Evolutionary conservation across 148 eudicot genomes (phyloP), one percentile per base, ranked within the genome.

Genomic region (Rhododendron vialii): DNA sequence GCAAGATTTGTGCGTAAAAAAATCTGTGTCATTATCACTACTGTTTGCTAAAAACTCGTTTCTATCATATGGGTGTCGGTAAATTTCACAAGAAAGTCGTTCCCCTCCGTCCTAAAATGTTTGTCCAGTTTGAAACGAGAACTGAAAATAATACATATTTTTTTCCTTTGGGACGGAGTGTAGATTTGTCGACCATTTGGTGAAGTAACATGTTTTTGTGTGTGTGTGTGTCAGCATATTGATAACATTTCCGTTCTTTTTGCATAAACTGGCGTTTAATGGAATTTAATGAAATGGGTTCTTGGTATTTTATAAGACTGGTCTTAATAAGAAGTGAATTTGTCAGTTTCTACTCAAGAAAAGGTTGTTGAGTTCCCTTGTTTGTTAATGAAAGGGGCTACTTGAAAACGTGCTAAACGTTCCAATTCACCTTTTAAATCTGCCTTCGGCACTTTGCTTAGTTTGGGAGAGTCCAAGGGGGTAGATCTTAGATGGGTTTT

Each of bases 361-460:
- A 79, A 79, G 38, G 82, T 47, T 47, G 36, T 47, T 47, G 9
- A 13, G 26, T 45, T 48, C 18, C 57, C 20, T n/a, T 47, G 59
- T n/a, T 79, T 79, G 22, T 47, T 11, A 26, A 74, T 77, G 82
- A 59, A 76, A 82, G 88, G 79, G 82, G 67, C 61, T n/a, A 24
- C 48, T 24, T 78, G 81, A 78, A 77, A 22, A 75, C 47, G 47
- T 35, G 47, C 45, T 35, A 5, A 75, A 75, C 78, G 47, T 75
- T 75, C 47, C 78, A 75, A 35, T 75, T 75, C 78, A 75, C 20
- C 78, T 75, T 75, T 75, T 35, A 17, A 75, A 33, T 36, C 43
- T 36, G 12, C 43, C 78, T 77, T 76, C 15, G 79, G 24, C 45
- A 76, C 79, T 76, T 77, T 77, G 80, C 80, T 77, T 77, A 77